Percentiles rank a stretch among this genome's conserved stretches.
Evolutionary conservation across 1,284 basidiomycete species (phyloP).

Genomic region (Cryptococcus sp.): DNA sequence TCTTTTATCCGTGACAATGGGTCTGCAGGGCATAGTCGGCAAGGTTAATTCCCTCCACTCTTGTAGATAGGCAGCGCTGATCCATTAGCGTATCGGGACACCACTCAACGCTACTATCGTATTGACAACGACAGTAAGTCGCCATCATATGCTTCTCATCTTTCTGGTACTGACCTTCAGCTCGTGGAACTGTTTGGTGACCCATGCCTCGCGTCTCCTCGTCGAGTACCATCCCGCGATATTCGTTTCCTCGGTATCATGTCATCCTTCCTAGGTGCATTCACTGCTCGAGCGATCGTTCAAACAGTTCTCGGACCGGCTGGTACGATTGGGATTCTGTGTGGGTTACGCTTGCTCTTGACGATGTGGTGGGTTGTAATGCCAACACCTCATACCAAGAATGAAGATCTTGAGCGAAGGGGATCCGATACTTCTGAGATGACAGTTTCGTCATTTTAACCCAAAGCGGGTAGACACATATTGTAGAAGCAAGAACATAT

Average conservation of each 20-base stretch:
- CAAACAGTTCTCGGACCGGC: background rate
- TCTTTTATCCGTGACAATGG: slow-evolving; percentile 71
- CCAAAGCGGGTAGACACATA: no score
- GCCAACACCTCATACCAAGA: background rate
- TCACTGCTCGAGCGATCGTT: slow-evolving; percentile 57
- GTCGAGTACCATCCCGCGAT: slow-evolving; percentile 58
- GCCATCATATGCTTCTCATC: background rate
- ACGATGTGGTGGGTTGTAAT: background rate
- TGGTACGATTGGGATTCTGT: background rate
- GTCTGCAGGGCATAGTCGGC: slow-evolving; percentile 66
- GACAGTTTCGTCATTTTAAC: no score
- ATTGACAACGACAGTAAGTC: slow-evolving; percentile 59
- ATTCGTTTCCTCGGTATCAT: slow-evolving; percentile 64
- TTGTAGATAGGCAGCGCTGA: background rate
- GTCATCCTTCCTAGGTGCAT: slow-evolving; percentile 68
- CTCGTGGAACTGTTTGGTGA: slow-evolving; percentile 80
- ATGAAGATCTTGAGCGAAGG: no score
- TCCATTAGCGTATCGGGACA: slow-evolving; percentile 54
- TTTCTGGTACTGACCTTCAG: slow-evolving; percentile 3
- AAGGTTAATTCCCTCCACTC: slow-evolving; percentile 48
- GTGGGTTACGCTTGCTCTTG: background rate
- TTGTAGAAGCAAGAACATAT: no score
- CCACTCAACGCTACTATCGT: slow-evolving; percentile 55
- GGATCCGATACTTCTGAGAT: no score
- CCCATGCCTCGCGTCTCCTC: slow-evolving; percentile 60